A percentile compares a stretch with the other conserved stretches of the same genome.
Conservation (phyloP, 805 yeast genomes). For the Starmerella etchellsii region DNA sequence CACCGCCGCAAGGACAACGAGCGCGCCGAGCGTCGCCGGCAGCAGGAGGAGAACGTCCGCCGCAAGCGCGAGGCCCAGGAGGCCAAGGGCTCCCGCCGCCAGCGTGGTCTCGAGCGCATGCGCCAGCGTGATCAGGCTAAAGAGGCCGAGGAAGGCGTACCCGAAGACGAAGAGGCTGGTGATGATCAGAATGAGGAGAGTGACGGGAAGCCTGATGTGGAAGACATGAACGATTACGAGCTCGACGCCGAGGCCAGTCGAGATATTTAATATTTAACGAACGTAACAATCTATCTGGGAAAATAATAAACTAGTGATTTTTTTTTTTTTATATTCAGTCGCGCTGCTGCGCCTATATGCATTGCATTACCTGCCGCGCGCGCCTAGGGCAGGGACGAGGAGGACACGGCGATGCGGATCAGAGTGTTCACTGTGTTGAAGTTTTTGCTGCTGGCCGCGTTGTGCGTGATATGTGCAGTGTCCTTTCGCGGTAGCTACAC, state of each 20-base stretch:
- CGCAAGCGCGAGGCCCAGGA: slow-evolving; percentile 58
- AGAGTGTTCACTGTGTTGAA: neutral
- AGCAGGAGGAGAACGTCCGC: slow-evolving; percentile 66
- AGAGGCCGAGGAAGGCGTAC: slow-evolving; percentile 21
- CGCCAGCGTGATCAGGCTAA: slow-evolving; percentile 10
- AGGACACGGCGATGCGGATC: neutral
- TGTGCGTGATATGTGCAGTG: neutral
- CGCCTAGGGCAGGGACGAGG: no score
- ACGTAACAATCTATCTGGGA: no score
- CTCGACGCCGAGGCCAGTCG: slow-evolving; percentile 23
- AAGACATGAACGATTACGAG: slow-evolving; percentile 28
- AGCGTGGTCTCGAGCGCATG: slow-evolving; percentile 35
- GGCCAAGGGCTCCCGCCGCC: slow-evolving; percentile 58
- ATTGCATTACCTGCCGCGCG: no score
- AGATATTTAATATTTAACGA: no score
- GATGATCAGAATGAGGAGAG: slow-evolving; percentile 1
- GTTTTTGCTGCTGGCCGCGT: neutral
- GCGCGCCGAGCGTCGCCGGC: slow-evolving; percentile 59
- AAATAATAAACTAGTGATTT: no score
- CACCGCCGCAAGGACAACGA: slow-evolving; percentile 51
- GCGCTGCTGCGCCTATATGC: no score
- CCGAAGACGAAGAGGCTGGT: neutral
- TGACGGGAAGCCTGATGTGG: slow-evolving; percentile 36
- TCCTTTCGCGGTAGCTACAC: neutral
- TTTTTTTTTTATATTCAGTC: no score